Evolutionary conservation across 2,329 filamentous ascomycete genomes (phyloP).

Genomic region (Alternaria alternata): DNA sequence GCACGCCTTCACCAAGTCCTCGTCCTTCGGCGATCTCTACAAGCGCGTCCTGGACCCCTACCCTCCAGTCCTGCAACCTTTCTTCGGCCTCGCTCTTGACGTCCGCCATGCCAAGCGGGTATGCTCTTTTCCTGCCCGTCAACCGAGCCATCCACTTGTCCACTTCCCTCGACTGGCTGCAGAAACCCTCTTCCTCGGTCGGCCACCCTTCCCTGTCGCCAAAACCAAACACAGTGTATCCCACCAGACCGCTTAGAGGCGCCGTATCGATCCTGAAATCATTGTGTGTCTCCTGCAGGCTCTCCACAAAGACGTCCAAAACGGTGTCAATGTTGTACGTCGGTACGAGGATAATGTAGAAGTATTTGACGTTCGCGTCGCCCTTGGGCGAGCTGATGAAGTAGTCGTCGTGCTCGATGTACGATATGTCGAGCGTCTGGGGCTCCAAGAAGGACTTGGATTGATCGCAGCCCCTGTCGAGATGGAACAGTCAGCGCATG

Average conservation of each 20-base stretch:
- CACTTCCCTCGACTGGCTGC: slow-evolving; percentile 87
- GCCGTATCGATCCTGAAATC: slow-evolving; percentile 96
- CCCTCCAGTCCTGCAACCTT: slow-evolving; percentile 78
- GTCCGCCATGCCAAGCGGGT: slow-evolving; percentile 87
- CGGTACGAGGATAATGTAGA: slow-evolving; percentile 86
- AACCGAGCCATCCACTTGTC: slow-evolving; percentile 98
- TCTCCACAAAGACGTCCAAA: slow-evolving; percentile 84
- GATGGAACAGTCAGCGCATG: background rate
- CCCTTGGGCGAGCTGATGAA: slow-evolving; percentile 79
- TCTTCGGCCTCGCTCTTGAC: slow-evolving; percentile 75
- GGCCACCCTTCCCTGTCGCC: slow-evolving; percentile 94
- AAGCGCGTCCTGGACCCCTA: slow-evolving; percentile 77
- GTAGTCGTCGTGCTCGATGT: slow-evolving; percentile 92
- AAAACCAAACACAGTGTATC: slow-evolving; percentile 93
- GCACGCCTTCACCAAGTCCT: slow-evolving; percentile 70
- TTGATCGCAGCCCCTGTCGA: slow-evolving; percentile 30
- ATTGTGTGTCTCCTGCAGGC: slow-evolving; percentile 90
- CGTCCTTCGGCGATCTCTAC: slow-evolving; percentile 63
- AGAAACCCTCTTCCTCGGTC: slow-evolving; percentile 88
- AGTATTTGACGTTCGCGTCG: slow-evolving; percentile 64
- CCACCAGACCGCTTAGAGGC: slow-evolving; percentile 76
- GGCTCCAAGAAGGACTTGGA: slow-evolving; percentile 62
- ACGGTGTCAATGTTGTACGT: slow-evolving; percentile 97
- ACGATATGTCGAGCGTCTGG: slow-evolving; percentile 77
- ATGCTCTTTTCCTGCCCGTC: slow-evolving; percentile 84